phyloP scores from a whole-genome alignment of 192 early-diverging fungal genomes.

The Umbelopsis sp. region DNA sequence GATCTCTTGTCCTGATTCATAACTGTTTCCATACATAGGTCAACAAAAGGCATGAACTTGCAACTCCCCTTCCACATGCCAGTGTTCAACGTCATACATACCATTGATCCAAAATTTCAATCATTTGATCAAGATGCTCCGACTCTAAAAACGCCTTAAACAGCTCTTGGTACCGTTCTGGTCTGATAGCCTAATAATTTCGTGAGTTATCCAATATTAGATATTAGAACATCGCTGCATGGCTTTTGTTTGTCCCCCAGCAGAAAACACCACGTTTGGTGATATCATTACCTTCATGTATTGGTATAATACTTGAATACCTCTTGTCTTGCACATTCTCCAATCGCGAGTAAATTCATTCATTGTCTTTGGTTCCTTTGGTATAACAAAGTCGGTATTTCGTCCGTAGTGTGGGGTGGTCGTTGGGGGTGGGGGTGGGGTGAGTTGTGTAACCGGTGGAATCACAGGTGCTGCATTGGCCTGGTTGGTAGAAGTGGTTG shows the following conservation, averaged over 20 bases:
- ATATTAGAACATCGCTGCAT: no score
- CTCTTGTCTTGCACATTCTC: slow-evolving; percentile 57
- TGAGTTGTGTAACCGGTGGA: neutral
- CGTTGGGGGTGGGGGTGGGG: neutral
- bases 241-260: no score
- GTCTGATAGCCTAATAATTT: neutral
- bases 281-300: slow-evolving; percentile 62
- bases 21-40: neutral
- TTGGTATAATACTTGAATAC: slow-evolving; percentile 50
- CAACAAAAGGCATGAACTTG: neutral
- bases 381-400: slow-evolving; percentile 6
- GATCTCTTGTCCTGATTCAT: slow-evolving; percentile 22
- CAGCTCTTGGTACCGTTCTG: slow-evolving; percentile 17
- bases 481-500: neutral
- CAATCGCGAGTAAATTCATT: slow-evolving; percentile 77
- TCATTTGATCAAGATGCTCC: slow-evolving; percentile 52
- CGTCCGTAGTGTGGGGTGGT: neutral
- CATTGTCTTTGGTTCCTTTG: slow-evolving; percentile 52
- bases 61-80: no score
- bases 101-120: slow-evolving; percentile 37
- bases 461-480: neutral
- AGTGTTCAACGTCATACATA: slow-evolving; percentile 27
- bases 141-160: slow-evolving; percentile 55
- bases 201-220: neutral
- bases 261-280: neutral